Evolutionary conservation across 177 flowering plant genomes (phyloP), one percentile per base, ranked within the genome.

Genomic region (Vitis hybrid): DNA sequence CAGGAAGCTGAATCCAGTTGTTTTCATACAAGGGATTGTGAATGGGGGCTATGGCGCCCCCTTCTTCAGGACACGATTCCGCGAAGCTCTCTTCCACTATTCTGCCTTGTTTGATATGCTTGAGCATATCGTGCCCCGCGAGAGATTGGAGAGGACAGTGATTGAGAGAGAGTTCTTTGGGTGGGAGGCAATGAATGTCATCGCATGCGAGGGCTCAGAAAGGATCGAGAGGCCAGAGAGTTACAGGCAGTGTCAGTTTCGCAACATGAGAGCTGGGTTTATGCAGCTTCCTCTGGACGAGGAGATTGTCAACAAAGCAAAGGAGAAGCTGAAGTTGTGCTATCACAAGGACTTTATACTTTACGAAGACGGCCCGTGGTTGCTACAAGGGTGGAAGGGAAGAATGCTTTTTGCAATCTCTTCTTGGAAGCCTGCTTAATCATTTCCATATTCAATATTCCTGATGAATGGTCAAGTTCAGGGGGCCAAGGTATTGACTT

Each of bases 321-420:
- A 74, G 64, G 80, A 81, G 8, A 75, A 74, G 66, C 81, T 86
- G 51, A 66, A 71, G 11, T 18, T 73, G 3, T 21, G 51, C 12
- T 86, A 88, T 58, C 86, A 88, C 70, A 84, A 83, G 70, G 91
- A 86, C 73, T 88, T 84, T 64, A 70, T 80, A 12, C 67, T 86
- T 57, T 85, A 80, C 70, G 87, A 80, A 74, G 89, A 84, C 68
- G 77, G 88, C 26, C 71, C 76, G 26, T 88, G 91, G 91, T 39
- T 88, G 73, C 76, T 88, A 60, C 89, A 78, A 21, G 91, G 91
- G 11, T 88, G 91, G 91, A 88, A 88, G 59, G 91, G 91, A 3
- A 76, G 89, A 1, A 84, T 83, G 51, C 15, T 82, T 7, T 77
- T 69, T 69, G 89, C 84, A 1, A 71, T 83, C 68, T 81, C 91